A percentile compares a stretch with the other conserved stretches of the same genome.
Conservation (phyloP, 1,284 basidiomycete species). For the Tetrapyrgos nigripes region DNA sequence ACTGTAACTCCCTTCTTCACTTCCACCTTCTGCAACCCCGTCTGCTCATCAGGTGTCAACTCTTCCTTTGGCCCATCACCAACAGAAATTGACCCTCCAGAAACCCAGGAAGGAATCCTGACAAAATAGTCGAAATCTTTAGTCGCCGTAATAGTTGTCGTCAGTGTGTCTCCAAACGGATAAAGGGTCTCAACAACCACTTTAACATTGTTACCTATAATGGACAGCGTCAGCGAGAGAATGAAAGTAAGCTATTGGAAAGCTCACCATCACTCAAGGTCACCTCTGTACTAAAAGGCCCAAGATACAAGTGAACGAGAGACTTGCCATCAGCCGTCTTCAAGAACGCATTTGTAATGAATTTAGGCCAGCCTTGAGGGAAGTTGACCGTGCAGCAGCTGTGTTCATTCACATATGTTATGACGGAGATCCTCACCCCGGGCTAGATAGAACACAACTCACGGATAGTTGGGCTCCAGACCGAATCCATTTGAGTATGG, state of each 20-base stretch:
- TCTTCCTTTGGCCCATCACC: constrained; percentile 32
- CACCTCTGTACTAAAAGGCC: constrained; percentile 40
- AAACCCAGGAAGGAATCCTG: constrained; percentile 50
- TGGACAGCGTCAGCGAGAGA: background rate
- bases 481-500: constrained; percentile 65
- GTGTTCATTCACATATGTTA: background rate
- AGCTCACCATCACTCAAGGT: constrained; percentile 38
- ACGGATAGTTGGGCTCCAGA: constrained; percentile 56
- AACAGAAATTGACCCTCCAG: constrained; percentile 40
- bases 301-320: constrained; percentile 48
- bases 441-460: constrained; percentile 25
- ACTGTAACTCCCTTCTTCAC: constrained; percentile 51
- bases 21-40: constrained; percentile 40
- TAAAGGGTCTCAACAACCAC: constrained; percentile 46
- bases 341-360: constrained; percentile 48
- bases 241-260: background rate
- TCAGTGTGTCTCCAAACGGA: constrained; percentile 48
- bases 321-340: constrained; percentile 39
- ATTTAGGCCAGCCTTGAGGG: constrained; percentile 54
- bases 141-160: constrained; percentile 39
- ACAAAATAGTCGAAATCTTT: constrained; percentile 45
- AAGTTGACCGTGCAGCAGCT: constrained; percentile 53
- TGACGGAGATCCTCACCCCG: background rate
- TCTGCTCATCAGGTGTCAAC: constrained; percentile 41
- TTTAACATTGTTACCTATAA: constrained; percentile 33